Conservation (phyloP, 805 yeast genomes). For the Wickerhamiella kazuoi region DNA sequence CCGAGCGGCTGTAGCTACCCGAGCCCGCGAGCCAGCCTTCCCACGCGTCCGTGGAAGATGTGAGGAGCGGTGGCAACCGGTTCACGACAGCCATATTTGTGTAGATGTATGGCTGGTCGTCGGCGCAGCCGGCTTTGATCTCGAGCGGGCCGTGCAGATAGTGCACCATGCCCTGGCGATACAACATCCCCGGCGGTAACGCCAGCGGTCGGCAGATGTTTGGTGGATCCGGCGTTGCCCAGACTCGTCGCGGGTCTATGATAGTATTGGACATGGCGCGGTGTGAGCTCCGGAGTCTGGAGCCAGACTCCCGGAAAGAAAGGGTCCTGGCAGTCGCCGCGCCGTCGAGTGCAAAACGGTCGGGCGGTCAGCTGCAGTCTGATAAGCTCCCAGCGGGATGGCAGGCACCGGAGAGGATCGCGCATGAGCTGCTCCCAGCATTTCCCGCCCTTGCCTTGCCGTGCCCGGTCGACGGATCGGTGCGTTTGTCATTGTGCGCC, state of each 20-base stretch:
- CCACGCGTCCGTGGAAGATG: not conserved
- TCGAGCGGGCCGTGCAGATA: not conserved
- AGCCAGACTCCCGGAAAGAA: too few relatives aligned
- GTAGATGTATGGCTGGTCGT: not conserved
- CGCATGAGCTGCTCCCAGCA: too few relatives aligned
- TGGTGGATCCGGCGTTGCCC: not conserved
- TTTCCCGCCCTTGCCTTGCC: too few relatives aligned
- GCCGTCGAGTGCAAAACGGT: too few relatives aligned
- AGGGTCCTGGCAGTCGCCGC: too few relatives aligned
- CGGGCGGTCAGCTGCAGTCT: too few relatives aligned
- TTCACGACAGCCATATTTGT: not conserved
- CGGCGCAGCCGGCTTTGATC: not conserved
- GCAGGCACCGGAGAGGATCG: too few relatives aligned
- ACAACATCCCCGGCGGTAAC: not conserved
- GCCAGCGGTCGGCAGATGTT: not conserved
- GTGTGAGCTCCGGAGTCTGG: too few relatives aligned
- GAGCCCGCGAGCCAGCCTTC: not conserved
- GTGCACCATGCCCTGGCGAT: not conserved
- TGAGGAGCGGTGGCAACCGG: not conserved
- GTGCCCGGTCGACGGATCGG: too few relatives aligned
- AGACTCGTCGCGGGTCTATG: not conserved
- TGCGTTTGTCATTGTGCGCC: too few relatives aligned
- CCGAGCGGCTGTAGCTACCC: not conserved
- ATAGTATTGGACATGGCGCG: too few relatives aligned
- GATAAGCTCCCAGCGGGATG: too few relatives aligned